A percentile compares a stretch with the other conserved stretches of the same genome.
phyloP scores from a whole-genome alignment of 768 basidiomycete genomes.

The Leucosporidium scottii region DNA sequence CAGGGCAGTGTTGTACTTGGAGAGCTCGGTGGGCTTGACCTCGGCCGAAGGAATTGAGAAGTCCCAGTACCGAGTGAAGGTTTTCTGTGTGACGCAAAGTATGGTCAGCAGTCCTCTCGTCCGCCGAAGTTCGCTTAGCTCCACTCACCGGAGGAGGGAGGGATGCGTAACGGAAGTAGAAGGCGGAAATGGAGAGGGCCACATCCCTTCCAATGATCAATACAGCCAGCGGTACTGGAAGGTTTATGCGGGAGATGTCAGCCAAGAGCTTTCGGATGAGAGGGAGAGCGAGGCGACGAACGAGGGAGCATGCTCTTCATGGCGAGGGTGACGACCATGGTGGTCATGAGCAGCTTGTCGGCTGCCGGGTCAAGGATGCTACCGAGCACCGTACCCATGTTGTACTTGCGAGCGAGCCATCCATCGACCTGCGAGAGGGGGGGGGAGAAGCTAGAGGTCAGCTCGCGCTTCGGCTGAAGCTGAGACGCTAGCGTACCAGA shows the following conservation, averaged over 20 bases:
- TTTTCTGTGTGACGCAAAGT: constrained; percentile 57
- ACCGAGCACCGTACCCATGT: constrained; percentile 85
- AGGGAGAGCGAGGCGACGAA: constrained; percentile 44
- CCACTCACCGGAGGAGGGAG: constrained; percentile 70
- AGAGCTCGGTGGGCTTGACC: constrained; percentile 85
- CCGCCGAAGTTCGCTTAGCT: neutral
- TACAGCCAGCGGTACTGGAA: constrained; percentile 69
- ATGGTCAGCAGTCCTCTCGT: constrained; percentile 9
- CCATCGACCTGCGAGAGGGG: constrained; percentile 66
- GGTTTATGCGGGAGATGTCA: no score
- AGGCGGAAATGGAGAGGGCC: constrained; percentile 74
- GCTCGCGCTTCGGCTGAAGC: constrained; percentile 14
- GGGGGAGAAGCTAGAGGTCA: constrained; percentile 13
- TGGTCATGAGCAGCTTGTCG: constrained; percentile 93
- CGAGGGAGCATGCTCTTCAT: constrained; percentile 76
- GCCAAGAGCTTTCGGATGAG: neutral
- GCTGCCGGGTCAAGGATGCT: constrained; percentile 95
- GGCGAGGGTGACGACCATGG: constrained; percentile 75
- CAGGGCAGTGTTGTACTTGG: constrained; percentile 91
- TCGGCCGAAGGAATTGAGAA: constrained; percentile 92
- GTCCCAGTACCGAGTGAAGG: constrained; percentile 87
- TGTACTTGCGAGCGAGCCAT: constrained; percentile 74
- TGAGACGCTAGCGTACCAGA: constrained; percentile 54
- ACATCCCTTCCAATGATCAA: constrained; percentile 86
- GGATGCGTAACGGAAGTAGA: constrained; percentile 87